These are phyloP conservation scores for Aspergillus viridinutans DNA, from an alignment of 2,329 filamentous ascomycete genomes.

Conservation along the genomic window DNA sequence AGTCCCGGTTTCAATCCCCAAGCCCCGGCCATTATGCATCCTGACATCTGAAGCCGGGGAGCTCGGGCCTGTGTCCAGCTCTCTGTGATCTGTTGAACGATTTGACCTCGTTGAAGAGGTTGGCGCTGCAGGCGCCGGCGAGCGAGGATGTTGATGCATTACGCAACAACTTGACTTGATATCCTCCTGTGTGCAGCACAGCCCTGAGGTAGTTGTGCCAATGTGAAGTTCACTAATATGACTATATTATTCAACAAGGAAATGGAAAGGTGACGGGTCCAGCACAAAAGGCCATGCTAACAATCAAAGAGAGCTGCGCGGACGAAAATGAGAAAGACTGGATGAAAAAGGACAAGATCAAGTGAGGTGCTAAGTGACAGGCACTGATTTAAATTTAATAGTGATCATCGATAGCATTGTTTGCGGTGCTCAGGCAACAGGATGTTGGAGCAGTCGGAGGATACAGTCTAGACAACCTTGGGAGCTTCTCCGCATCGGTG, in stretches of 20 bases:
- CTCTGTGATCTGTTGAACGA: slow-evolving; percentile 70
- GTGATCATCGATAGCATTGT: slow-evolving; percentile 21
- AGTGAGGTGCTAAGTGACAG: slow-evolving; percentile 13
- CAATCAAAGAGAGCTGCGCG: slow-evolving; percentile 6
- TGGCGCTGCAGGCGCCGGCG: slow-evolving; percentile 68
- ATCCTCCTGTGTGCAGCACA: slow-evolving; percentile 18
- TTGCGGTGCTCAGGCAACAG: slow-evolving; percentile 24
- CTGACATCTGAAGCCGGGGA: slow-evolving; percentile 52
- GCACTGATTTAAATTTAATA: slow-evolving; percentile 11
- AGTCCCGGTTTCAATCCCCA: slow-evolving; percentile 48
- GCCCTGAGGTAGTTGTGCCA: neutral
- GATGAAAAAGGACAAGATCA: slow-evolving; percentile 4
- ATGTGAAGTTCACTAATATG: neutral
- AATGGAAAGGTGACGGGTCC: slow-evolving; percentile 26
- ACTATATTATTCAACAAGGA: slow-evolving; percentile 28
- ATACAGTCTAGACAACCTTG: slow-evolving; percentile 26
- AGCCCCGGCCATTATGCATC: slow-evolving; percentile 46
- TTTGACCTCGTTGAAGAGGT: slow-evolving; percentile 69
- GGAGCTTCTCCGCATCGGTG: slow-evolving; percentile 39
- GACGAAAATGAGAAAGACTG: slow-evolving; percentile 1
- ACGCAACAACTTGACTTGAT: slow-evolving; percentile 1
- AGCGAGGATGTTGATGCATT: slow-evolving; percentile 90
- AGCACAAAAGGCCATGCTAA: slow-evolving; percentile 39
- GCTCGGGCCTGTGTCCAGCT: slow-evolving; percentile 54
- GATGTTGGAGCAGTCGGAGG: slow-evolving; percentile 23